These are phyloP conservation scores for Schizopora paradoxa DNA, from an alignment of 1,284 basidiomycete genomes.

Conservation along the genomic window DNA sequence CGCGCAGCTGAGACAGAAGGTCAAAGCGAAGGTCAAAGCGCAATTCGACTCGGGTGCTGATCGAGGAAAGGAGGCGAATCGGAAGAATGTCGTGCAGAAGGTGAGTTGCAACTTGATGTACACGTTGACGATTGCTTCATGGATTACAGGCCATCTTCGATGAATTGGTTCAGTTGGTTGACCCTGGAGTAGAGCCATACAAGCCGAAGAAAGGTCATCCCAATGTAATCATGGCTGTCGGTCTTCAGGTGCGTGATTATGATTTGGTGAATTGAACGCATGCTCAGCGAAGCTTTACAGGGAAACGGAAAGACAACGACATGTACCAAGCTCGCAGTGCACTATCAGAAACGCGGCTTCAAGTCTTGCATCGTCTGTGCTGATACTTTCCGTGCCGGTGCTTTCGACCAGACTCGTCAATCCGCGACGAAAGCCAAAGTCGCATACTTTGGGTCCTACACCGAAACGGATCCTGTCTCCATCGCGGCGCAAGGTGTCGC, in stretches of 20 bases:
- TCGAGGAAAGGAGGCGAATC: constrained; percentile 74
- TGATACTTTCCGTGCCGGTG: constrained; percentile 98
- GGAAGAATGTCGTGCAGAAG: constrained; percentile 87
- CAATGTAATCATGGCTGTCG: constrained; percentile 97
- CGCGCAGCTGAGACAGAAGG: constrained; percentile 79
- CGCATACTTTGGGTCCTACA: constrained; percentile 98
- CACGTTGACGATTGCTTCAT: constrained; percentile 9
- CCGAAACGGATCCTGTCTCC: constrained; percentile 95
- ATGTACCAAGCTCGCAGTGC: constrained; percentile 94
- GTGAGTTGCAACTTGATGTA: constrained; percentile 35
- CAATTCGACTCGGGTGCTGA: constrained; percentile 68
- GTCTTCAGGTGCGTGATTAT: constrained; percentile 66
- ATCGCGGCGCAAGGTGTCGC: constrained; percentile 93
- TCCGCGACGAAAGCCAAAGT: constrained; percentile 98
- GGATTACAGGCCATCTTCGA: constrained; percentile 83
- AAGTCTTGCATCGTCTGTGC: constrained; percentile 99
- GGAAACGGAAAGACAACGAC: constrained; percentile 99
- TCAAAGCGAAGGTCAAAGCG: constrained; percentile 82
- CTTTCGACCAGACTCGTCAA: constrained; percentile 96
- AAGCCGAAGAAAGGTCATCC: constrained; percentile 94
- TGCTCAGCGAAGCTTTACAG: constrained; percentile 33
- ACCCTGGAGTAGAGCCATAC: constrained; percentile 91
- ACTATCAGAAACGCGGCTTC: constrained; percentile 97
- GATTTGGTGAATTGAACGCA: neutral
- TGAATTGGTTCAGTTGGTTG: constrained; percentile 92